Evolutionary conservation across 176 grass and related monocot species (phyloP).

Genomic region (Rhipidocladum racemiflorum): DNA sequence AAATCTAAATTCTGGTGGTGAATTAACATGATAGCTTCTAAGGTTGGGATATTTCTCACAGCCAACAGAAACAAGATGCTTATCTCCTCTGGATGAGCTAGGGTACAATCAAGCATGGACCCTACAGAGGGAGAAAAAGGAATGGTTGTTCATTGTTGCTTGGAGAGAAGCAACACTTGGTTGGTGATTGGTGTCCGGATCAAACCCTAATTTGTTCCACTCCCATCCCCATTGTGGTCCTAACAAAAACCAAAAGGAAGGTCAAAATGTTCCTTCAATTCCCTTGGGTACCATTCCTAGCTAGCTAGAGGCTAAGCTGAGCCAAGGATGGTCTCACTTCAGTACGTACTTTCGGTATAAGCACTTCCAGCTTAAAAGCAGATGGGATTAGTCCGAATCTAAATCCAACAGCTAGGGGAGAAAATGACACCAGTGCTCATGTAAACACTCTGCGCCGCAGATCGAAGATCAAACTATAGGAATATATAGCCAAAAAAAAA

Average conservation of each 20-base stretch:
- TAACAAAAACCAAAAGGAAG: background rate
- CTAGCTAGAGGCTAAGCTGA: background rate
- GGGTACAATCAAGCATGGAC: background rate
- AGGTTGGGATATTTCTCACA: background rate
- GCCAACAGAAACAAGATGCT: background rate
- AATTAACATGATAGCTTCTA: background rate
- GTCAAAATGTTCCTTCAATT: background rate
- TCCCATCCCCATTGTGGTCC: conserved; percentile 12
- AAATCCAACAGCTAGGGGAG: background rate
- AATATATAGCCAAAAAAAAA: conserved; percentile 7
- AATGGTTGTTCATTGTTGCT: conserved; percentile 24
- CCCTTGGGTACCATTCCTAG: background rate
- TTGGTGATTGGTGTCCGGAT: background rate
- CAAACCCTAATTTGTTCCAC: conserved; percentile 14
- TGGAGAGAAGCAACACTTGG: conserved; percentile 24
- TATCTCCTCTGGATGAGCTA: background rate
- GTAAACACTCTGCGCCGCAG: background rate
- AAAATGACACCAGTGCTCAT: conserved; percentile 7
- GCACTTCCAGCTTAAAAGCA: background rate
- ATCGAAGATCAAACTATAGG: background rate
- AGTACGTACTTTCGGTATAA: background rate
- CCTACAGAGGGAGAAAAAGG: conserved; percentile 21
- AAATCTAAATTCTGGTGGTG: background rate
- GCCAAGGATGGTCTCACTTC: conserved; percentile 7
- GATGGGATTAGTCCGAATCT: conserved; percentile 44